phyloP scores from a whole-genome alignment of 352 stramenopile species.

The Phytophthora sojae region DNA sequence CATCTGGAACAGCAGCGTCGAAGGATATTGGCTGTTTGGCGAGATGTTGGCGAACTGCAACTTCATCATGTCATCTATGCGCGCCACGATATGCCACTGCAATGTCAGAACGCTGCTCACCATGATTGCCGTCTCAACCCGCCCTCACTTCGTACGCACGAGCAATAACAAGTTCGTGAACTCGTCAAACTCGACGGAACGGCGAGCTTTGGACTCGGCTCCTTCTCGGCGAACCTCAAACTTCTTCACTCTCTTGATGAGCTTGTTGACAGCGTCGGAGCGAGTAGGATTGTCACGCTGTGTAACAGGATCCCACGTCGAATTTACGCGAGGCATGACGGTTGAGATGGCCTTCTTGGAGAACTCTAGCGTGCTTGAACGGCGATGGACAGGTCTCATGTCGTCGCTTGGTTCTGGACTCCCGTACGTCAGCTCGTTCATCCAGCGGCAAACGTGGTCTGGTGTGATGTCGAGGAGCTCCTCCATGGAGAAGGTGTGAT shows the following conservation, averaged over 20 bases:
- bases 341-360: no score
- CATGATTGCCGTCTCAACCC: constrained; percentile 1
- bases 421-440: no score
- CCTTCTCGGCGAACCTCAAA: constrained; percentile 30
- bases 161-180: constrained; percentile 12
- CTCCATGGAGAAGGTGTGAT: no score
- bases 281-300: constrained; percentile 22
- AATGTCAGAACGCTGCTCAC: constrained; percentile 15
- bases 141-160: neutral
- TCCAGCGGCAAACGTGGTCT: no score
- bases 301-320: constrained; percentile 12
- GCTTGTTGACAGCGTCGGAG: constrained; percentile 24
- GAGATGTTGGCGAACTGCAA: constrained; percentile 22
- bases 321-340: neutral
- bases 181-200: constrained; percentile 18
- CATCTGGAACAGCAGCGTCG: constrained; percentile 5
- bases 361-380: no score
- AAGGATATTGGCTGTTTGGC: constrained; percentile 3
- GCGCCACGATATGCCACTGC: constrained; percentile 15
- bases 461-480: no score
- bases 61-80: constrained; percentile 28
- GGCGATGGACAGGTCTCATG: no score
- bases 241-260: constrained; percentile 22
- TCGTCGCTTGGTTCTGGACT: no score
- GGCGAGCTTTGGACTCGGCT: neutral